Evolutionary conservation across 2,329 filamentous ascomycete species (phyloP).

Genomic region (Ophiocordyceps camponoti-rufipedis): DNA sequence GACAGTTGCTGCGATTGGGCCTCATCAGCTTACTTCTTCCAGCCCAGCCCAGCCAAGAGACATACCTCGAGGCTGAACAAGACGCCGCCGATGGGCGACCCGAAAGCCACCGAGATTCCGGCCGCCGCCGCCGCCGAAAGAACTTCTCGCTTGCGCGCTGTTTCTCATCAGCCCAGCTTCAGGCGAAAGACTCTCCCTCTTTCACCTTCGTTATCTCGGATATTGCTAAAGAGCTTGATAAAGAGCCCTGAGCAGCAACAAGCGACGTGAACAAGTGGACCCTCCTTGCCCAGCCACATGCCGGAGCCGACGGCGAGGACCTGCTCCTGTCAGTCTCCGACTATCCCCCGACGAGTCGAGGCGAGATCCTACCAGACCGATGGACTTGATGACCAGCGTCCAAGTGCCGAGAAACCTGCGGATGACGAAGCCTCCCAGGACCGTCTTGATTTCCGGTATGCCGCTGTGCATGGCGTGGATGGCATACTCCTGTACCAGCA

Average conservation of each 20-base stretch:
- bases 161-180: slow-evolving; percentile 80
- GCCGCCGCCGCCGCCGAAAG: slow-evolving; percentile 87
- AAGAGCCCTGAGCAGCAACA: slow-evolving; percentile 93
- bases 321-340: slow-evolving; percentile 90
- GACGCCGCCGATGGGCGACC: slow-evolving; percentile 91
- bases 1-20: slow-evolving; percentile 49
- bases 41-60: not conserved
- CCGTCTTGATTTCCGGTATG: slow-evolving; percentile 98
- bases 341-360: slow-evolving; percentile 70
- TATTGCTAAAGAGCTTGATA: slow-evolving; percentile 66
- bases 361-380: slow-evolving; percentile 78
- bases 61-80: slow-evolving; percentile 74
- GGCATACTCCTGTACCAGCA: slow-evolving; percentile 75
- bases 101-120: slow-evolving; percentile 90
- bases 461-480: slow-evolving; percentile 93
- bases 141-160: slow-evolving; percentile 88
- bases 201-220: slow-evolving; percentile 72
- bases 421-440: slow-evolving; percentile 98
- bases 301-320: slow-evolving; percentile 96
- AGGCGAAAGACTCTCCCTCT: slow-evolving; percentile 85
- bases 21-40: not conserved
- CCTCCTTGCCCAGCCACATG: slow-evolving; percentile 94
- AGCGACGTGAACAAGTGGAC: slow-evolving; percentile 84
- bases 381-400: slow-evolving; percentile 86
- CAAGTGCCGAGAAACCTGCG: slow-evolving; percentile 88